Base-by-base conservation (phyloP, 352 stramenopile genomes). In the Globisporangium viniferum region DNA sequence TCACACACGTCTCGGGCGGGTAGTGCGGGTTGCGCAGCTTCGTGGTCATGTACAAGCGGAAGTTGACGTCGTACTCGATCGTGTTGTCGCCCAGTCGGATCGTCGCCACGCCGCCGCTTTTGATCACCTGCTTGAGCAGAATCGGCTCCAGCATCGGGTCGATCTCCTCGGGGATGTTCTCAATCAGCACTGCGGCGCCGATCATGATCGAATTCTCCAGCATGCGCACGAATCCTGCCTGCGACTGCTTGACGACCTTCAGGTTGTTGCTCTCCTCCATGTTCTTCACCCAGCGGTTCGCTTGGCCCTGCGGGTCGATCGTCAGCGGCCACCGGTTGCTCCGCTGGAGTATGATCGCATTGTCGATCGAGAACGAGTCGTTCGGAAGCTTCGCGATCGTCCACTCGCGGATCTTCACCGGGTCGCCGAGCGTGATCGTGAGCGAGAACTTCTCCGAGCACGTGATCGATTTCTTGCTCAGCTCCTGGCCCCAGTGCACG, bases 161-260 rank as follows among this genome's bases (percentile, higher is more conserved):
- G 36, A 99, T 85, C 46, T 91, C 91, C 68, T 99, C 95, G 0
- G 89, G 81, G 8, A 98, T 85, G 68, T 98, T 98, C 68, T 99
- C 95, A 18, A 99, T 89, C 1, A 99, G 69, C 36, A 98, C 89
- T 0, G 93, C 92, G 2, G 84, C 88, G 18, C 96, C 96, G 59
- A 98, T 97, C 77, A 97, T 94, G 62, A 99, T 94, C 22, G 89
- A 95, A 70, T 98, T 98, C 78, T 99, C 96, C 10, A 99, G 79
- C 75, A 94, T 98, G 0, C 96, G 89, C 44, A 98, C 89, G 66
- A 99, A 99, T 5, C 93, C 93, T 1, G 86, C 78, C 67, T 98
- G 92, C 1, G 88, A 97, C 66, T 97, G 91, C 64, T 98, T 98
- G 20, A 98, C 89, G 18, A 98, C 92, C 66, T 98, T 98, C 27